Percentiles rank a stretch among this genome's conserved stretches.
Conservation (phyloP, 106 monocot genomes). For the Dendrobium catenatum region DNA sequence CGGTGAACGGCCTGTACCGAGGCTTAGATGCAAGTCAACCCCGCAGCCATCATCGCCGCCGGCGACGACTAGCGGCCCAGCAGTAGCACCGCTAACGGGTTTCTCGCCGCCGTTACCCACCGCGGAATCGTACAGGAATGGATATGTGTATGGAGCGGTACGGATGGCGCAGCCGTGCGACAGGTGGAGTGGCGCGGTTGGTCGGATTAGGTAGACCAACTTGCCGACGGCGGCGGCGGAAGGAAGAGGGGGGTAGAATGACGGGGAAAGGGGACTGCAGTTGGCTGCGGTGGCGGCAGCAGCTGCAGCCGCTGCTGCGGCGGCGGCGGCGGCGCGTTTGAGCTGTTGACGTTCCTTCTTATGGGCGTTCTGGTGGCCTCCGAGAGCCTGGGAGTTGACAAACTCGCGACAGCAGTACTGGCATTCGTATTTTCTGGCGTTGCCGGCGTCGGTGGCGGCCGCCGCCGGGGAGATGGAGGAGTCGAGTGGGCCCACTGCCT, state of each 20-base stretch:
- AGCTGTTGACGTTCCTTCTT: constrained; percentile 39
- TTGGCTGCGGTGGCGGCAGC: background rate
- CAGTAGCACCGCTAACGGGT: background rate
- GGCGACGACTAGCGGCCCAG: background rate
- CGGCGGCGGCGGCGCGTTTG: background rate
- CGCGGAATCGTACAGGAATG: background rate
- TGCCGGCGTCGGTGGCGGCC: background rate
- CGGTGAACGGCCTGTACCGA: background rate
- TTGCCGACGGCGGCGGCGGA: background rate
- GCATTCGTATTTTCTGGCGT: constrained; percentile 16
- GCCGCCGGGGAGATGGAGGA: background rate
- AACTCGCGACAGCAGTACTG: constrained; percentile 47
- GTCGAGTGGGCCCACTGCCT: background rate
- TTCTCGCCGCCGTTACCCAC: background rate
- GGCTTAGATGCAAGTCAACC: background rate
- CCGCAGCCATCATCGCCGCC: background rate
- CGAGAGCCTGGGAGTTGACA: constrained; percentile 58
- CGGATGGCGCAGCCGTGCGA: background rate
- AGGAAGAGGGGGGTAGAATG: background rate
- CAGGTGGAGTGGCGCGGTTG: background rate
- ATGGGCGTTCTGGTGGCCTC: constrained; percentile 70
- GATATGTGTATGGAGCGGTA: background rate
- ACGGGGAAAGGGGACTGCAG: background rate
- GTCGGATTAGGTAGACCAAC: background rate
- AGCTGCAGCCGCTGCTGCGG: background rate